Evolutionary conservation across 106 monocot genomes (phyloP).

Genomic region (Dendrobium chrysotoxum): DNA sequence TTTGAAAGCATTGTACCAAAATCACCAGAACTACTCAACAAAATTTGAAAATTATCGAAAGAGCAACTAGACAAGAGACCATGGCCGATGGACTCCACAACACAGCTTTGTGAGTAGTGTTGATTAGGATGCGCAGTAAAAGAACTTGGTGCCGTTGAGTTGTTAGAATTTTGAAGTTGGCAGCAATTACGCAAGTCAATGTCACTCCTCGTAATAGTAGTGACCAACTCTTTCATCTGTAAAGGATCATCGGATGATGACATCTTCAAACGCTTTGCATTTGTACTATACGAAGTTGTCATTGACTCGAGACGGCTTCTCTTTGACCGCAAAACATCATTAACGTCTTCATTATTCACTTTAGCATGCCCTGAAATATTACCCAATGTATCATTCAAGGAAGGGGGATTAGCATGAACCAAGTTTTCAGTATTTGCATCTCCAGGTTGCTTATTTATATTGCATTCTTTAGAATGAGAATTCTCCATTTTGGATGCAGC

Average conservation of each 20-base stretch:
- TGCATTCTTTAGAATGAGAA: background rate
- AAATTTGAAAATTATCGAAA: slow-evolving; percentile 1
- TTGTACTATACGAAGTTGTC: no score
- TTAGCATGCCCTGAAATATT: no score
- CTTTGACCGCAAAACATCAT: no score
- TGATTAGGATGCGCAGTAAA: background rate
- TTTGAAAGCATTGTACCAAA: background rate
- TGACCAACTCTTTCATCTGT: no score
- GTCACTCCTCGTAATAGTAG: no score
- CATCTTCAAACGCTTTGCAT: no score
- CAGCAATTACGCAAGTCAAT: no score
- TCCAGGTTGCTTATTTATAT: background rate
- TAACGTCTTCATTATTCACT: no score
- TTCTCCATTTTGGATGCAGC: background rate
- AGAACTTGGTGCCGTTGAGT: background rate
- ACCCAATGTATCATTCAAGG: background rate
- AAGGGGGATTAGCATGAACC: background rate
- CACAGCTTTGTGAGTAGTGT: slow-evolving; percentile 11
- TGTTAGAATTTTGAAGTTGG: no score
- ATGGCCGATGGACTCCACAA: slow-evolving; percentile 53
- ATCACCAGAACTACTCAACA: background rate
- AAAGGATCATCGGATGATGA: no score
- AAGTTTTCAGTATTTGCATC: background rate
- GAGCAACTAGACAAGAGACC: slow-evolving; percentile 27
- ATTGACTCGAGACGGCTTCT: no score